These are phyloP conservation scores for Pelargonium nanum DNA, from an alignment of 345 rosid species.

Conservation along the genomic window DNA sequence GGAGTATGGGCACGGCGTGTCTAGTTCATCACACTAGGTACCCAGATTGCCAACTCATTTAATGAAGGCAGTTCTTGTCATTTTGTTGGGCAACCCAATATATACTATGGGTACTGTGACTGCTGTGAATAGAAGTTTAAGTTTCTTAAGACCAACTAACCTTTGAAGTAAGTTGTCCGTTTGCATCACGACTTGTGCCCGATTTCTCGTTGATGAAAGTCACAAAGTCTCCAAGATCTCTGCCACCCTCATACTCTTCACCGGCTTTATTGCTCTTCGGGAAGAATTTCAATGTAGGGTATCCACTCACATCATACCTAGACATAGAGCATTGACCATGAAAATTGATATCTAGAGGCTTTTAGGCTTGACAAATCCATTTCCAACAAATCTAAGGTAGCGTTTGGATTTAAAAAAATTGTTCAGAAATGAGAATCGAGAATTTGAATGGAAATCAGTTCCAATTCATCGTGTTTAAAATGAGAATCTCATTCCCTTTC, in stretches of 20 bases:
- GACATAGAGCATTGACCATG: conserved; percentile 1
- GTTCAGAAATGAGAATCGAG: too few species aligned
- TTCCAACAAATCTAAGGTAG: not conserved
- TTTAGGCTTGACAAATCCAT: not conserved
- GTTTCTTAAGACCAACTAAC: conserved; percentile 21
- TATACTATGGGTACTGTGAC: not conserved
- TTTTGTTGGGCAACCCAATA: too few species aligned
- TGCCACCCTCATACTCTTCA: conserved; percentile 82
- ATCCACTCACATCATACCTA: conserved; percentile 89
- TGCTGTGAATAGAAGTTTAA: not conserved
- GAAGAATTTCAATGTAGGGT: conserved; percentile 84
- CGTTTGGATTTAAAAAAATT: too few species aligned
- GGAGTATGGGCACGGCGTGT: too few species aligned
- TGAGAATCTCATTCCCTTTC: too few species aligned
- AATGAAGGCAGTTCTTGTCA: too few species aligned
- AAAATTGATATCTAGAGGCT: not conserved
- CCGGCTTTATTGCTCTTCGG: conserved; percentile 91
- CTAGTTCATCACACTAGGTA: too few species aligned
- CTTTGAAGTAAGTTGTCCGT: conserved; percentile 76
- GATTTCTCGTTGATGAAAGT: conserved; percentile 69
- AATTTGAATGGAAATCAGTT: too few species aligned
- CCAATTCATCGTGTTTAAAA: too few species aligned
- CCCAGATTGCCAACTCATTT: too few species aligned
- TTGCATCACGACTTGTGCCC: conserved; percentile 78
- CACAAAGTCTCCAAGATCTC: conserved; percentile 86